These are phyloP conservation scores for Panellus pusillus DNA, from an alignment of 768 basidiomycete genomes.

Conservation along the genomic window DNA sequence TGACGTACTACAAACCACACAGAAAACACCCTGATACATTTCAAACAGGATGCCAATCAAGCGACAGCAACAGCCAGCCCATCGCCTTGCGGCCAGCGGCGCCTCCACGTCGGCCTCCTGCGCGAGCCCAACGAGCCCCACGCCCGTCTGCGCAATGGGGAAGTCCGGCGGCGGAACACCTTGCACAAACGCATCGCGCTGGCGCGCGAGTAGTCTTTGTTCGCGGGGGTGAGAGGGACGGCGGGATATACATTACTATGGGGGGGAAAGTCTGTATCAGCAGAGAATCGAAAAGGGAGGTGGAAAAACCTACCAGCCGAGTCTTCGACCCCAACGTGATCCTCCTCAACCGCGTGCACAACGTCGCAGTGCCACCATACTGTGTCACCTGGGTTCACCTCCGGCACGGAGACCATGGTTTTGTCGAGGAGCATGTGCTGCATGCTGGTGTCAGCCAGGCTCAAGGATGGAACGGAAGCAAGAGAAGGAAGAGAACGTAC, in stretches of 20 bases:
- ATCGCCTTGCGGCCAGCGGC: constrained; percentile 38
- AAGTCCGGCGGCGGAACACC: constrained; percentile 75
- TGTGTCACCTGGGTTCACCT: constrained; percentile 65
- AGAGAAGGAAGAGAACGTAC: constrained; percentile 1
- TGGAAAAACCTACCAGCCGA: constrained; percentile 40
- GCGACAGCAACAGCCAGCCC: constrained; percentile 34
- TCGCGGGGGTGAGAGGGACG: constrained; percentile 62
- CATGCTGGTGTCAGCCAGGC: constrained; percentile 24
- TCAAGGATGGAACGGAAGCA: constrained; percentile 34
- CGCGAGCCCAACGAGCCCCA: constrained; percentile 36
- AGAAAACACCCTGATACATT: too few relatives aligned
- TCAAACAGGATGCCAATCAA: constrained; percentile 1
- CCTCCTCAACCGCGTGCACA: constrained; percentile 30
- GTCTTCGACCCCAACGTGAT: constrained; percentile 46
- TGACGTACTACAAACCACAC: too few relatives aligned
- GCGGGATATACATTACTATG: constrained; percentile 78
- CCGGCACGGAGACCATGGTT: constrained; percentile 64
- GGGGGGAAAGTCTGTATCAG: constrained; percentile 6
- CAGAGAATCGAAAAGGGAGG: constrained; percentile 20
- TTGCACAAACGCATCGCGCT: constrained; percentile 59
- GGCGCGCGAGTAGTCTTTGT: constrained; percentile 61
- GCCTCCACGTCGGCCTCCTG: constrained; percentile 35
- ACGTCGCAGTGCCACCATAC: constrained; percentile 63
- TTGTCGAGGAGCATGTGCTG: constrained; percentile 49
- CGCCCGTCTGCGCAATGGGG: constrained; percentile 43